Conservation (phyloP, 108 stramenopile species). For the Cylindrotheca closterium region DNA sequence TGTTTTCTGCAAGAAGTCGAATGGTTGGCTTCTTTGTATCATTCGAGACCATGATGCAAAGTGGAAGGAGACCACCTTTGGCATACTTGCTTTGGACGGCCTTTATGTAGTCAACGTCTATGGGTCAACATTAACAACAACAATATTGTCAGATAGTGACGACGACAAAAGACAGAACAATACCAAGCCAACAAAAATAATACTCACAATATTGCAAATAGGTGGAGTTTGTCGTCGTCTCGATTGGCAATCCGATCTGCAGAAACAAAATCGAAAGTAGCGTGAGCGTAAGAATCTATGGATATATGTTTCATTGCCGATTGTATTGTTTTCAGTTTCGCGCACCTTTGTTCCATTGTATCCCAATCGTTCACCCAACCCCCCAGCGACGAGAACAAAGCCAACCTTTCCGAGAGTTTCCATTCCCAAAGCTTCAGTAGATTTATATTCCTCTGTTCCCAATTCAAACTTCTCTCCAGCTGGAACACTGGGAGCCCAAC, state of each 20-base stretch:
- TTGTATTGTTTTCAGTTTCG: neutral
- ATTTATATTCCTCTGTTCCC: constrained; percentile 59
- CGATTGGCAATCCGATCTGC: constrained; percentile 92
- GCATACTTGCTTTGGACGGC: constrained; percentile 82
- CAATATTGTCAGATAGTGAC: too few relatives aligned
- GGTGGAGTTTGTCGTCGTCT: constrained; percentile 79
- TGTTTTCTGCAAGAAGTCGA: constrained; percentile 72
- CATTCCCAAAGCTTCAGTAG: constrained; percentile 61
- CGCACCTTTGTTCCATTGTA: constrained; percentile 95
- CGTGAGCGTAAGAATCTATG: neutral
- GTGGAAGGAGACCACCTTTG: constrained; percentile 67
- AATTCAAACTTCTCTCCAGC: constrained; percentile 65
- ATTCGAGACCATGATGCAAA: constrained; percentile 97
- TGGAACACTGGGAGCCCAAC: constrained; percentile 90
- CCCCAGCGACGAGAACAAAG: constrained; percentile 93
- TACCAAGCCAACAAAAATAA: too few relatives aligned
- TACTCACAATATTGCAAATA: constrained; percentile 78
- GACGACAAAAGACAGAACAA: too few relatives aligned
- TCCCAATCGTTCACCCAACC: constrained; percentile 97
- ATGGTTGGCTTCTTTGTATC: constrained; percentile 93
- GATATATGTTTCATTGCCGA: neutral
- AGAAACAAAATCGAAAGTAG: neutral
- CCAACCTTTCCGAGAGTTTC: constrained; percentile 63
- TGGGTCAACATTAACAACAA: too few relatives aligned
- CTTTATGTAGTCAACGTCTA: constrained; percentile 84